Base-by-base conservation (phyloP, 208 protist genomes). In the Wallacemonas sp. region DNA sequence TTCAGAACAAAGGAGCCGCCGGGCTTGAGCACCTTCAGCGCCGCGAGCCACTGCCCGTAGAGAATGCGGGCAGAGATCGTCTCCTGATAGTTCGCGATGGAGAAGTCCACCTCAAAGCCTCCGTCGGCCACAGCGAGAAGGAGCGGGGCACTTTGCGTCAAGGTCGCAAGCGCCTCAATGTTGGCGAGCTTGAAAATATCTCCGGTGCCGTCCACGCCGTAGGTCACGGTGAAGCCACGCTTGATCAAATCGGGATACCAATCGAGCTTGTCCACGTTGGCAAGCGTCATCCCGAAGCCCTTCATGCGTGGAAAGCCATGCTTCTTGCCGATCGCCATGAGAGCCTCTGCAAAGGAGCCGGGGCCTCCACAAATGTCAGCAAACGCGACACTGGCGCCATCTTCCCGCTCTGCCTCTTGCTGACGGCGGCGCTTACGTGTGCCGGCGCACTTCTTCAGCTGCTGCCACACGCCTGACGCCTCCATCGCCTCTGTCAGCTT, bases 401-500 rank as follows among this genome's bases (percentile, higher is more conserved):
- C 44, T 17, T 38, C 46, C 16, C 52, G 4, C 29, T 33, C 24
- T 6, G 16, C 21, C 17, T 58, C 52, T 4, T 14, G 5, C 38
- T 58, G 30, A 6, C 52, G 52, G 6, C 52, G 52, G 3, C 68
- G 67, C 47, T 80, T 79, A 24, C 64, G 55, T 9, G 52, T 36
- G 33, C 69, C 26, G 26, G 58, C 23, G 12, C 4, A 27, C 44
- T 72, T 77, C 34, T 65, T 66, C 29, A 57, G 32, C 19, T 85
- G 78, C 71, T 82, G 54, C 85, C 85, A 93, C 38, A 92, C 76
- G 14, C 75, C 80, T 0, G 76, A 77, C 0, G 86, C 80, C 60
- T 96, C 85, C 85, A 96, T 88, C 30, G 83, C 72, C 69, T 95
- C 81, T n/a, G 84, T 70, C 65, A 97, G 88, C 68, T 97, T 97